Evolutionary conservation across 805 yeast species (phyloP).

Genomic region (Millerago galiae): DNA sequence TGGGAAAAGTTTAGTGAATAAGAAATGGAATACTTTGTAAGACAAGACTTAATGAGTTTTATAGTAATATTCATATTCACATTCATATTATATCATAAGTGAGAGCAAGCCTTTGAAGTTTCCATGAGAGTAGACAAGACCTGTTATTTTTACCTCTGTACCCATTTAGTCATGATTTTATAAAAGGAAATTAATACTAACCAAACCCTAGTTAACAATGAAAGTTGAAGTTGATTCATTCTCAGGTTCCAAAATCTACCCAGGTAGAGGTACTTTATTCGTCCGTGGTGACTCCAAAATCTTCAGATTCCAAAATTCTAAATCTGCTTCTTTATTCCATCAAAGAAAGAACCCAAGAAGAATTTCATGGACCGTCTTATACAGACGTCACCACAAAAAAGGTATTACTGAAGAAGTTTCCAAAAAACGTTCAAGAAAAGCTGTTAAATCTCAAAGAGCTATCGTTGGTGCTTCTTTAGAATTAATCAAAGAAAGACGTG

Average conservation of each 20-base stretch:
- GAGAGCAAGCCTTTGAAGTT: background rate
- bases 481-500: constrained; percentile 96
- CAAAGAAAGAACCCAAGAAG: constrained; percentile 99
- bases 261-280: constrained; percentile 99
- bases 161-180: no score
- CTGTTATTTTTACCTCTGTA: no score
- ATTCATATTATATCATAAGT: no score
- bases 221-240: constrained; percentile 99
- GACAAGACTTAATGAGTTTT: no score
- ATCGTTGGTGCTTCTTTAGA: constrained; percentile 99
- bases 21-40: no score
- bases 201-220: constrained; percentile 44
- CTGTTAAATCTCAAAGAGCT: constrained; percentile 98
- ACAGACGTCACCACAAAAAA: constrained; percentile 99
- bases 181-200: constrained; percentile 11
- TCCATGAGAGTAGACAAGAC: no score
- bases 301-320: constrained; percentile 98
- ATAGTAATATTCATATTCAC: no score
- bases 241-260: constrained; percentile 99
- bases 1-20: no score
- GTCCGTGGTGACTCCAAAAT: constrained; percentile 99
- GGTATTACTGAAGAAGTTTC: constrained; percentile 98
- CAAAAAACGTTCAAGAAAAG: constrained; percentile 95
- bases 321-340: constrained; percentile 95
- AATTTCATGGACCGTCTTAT: constrained; percentile 98